Base-by-base conservation (phyloP, 345 rosid species). In the Ceriops zippeliana region DNA sequence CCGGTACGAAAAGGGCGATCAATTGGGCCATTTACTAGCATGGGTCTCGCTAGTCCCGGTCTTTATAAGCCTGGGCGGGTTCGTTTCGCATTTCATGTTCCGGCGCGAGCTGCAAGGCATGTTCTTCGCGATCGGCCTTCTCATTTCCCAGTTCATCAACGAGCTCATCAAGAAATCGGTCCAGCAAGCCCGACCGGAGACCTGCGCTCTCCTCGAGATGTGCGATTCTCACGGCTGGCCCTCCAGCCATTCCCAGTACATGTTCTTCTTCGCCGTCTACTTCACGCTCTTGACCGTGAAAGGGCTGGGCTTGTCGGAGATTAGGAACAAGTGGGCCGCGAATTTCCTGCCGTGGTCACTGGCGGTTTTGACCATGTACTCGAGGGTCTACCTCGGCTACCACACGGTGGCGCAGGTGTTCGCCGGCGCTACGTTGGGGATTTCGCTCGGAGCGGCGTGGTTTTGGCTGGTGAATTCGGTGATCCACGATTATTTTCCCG, bases 151-250 rank as follows among this genome's bases (percentile, higher is more conserved):
- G 47, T 71, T 90, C 85, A 77, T 95, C 81, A 89, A 83, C 79
- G 98, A 89, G 37, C 19, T 82, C 65, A 85, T 92, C 66, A 95
- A 95, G 62, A 81, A 61, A 42, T 71, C 84, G 1, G 90, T 95
- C 5, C 89, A 90, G 72, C 98, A 95, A 59, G 98, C 93, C 66
- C 87, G 99, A 0, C 98, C 99, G 2, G 90, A 78, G 66, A 89
- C 96, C 1, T 95, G 99, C 46, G 85, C 75, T 3, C 68, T 90
- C 63, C 91, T 95, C 42, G 99, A 95, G 70, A 87, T 78, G 84
- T 95, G 99, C 72, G 99, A 95, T 72, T 95, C 97, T 24, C 97
- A 92, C 32, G 99, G 99, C 65, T 95, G 96, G 98, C 99, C 99
- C 1, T 95, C 99, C 3, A 91, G 98, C 63, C 99, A 95, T 65